Base-by-base conservation (phyloP, 2,329 filamentous ascomycete genomes). In the Fusarium denticulatum region DNA sequence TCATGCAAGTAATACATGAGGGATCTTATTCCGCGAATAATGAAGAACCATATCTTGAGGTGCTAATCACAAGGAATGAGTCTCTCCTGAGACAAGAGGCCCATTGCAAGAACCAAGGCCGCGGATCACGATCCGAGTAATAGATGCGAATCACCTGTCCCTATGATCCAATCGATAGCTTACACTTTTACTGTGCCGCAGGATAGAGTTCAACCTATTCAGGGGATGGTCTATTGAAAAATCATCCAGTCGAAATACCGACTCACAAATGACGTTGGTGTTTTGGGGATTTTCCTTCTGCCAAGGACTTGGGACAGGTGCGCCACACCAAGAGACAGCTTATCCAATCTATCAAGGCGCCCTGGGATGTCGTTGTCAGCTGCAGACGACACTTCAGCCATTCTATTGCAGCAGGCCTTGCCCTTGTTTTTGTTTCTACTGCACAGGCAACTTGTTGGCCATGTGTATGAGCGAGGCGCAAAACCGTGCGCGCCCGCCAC, bases 131-230 rank as follows among this genome's bases (percentile, higher is more conserved):
- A 52, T 55, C 45, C 61, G 49, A 34, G 26, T 34, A 37, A 46
- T 46, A 34, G 30, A 34, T 45, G 34, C 50, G 34, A 68, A 43
- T 39, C 36, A 47, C 55, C 39, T 30, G 20, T 32, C 46, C 15
- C 50, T 45, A 40, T 47, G 50, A 46, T 65, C 65, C 65, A 72
- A 60, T 58, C 45, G 40, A 66, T 57, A 32, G 16, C 30, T 39
- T 46, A 64, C 34, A 59, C 60, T 60, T 50, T 60, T 39, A 26
- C 67, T 69, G 59, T 45, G 66, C 67, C 67, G 66, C 63, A 52
- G 28, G 42, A 43, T 60, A 73, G 39, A 71, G 70, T 73, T 71
- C 37, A 37, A 43, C 53, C 37, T 40, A 26, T 28, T 39, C 26
- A 70, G 50, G 64, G 39, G 32, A 49, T 42, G 37, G n/a, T 22